phyloP scores from a whole-genome alignment of 768 basidiomycete species.

The Tylopilus sp. region DNA sequence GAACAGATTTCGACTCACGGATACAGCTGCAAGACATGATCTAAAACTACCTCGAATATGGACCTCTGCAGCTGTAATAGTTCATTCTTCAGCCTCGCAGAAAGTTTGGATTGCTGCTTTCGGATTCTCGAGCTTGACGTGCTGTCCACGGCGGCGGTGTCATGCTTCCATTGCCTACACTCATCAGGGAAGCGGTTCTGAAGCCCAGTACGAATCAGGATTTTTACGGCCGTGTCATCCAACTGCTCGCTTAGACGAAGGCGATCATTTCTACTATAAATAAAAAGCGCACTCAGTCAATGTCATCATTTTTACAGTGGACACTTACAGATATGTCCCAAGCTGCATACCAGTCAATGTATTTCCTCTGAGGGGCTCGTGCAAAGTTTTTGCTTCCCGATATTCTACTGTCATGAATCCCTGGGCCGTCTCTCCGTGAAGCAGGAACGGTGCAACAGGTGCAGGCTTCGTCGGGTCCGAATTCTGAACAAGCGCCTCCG shows the following conservation, averaged over 20 bases:
- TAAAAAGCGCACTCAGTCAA: neutral
- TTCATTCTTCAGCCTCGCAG: slow-evolving; percentile 3
- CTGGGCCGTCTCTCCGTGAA: slow-evolving; percentile 41
- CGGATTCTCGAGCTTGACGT: neutral
- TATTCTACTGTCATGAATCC: slow-evolving; percentile 37
- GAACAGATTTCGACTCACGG: slow-evolving; percentile 14
- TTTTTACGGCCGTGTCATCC: slow-evolving; percentile 22
- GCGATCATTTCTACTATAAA: slow-evolving; percentile 20
- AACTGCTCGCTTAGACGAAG: slow-evolving; percentile 26
- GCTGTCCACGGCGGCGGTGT: slow-evolving; percentile 1
- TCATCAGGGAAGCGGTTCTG: slow-evolving; percentile 21
- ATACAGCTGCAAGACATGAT: slow-evolving; percentile 18
- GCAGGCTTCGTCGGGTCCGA: slow-evolving; percentile 2
- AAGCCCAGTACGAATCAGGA: slow-evolving; percentile 30
- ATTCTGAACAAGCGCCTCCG: slow-evolving; percentile 8
- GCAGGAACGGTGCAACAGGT: slow-evolving; percentile 25
- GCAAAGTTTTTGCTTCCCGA: slow-evolving; percentile 7
- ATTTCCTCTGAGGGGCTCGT: neutral
- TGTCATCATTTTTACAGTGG: neutral
- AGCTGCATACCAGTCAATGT: slow-evolving; percentile 11
- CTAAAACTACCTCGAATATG: slow-evolving; percentile 25
- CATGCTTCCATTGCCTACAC: slow-evolving; percentile 25
- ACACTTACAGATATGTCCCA: slow-evolving; percentile 17
- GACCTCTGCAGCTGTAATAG: slow-evolving; percentile 9
- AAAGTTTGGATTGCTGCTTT: neutral